These are phyloP conservation scores for Puccinellia tenuiflora DNA, from an alignment of 176 grass and related monocot genomes.

Conservation along the genomic window DNA sequence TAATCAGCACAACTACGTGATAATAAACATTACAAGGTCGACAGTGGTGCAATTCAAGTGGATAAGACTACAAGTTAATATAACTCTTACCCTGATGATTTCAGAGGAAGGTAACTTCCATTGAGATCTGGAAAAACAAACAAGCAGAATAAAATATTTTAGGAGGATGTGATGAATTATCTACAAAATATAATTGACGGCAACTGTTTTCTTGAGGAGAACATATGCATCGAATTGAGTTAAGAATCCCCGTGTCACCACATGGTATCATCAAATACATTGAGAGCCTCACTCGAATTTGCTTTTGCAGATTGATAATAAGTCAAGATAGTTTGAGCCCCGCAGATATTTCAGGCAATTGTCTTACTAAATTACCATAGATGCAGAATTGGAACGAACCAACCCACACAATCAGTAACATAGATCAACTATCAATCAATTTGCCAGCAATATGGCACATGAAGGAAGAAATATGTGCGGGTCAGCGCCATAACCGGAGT, in stretches of 20 bases:
- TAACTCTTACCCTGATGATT: conserved; percentile 54
- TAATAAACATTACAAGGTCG: conserved; percentile 10
- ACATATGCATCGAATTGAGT: not conserved
- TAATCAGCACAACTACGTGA: conserved; percentile 11
- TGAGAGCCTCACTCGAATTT: not conserved
- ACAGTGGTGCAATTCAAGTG: not conserved
- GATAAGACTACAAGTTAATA: not conserved
- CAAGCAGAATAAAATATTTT: not conserved
- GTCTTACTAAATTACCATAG: not conserved
- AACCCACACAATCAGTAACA: not conserved
- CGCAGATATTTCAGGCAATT: not conserved
- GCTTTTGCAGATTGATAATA: no score
- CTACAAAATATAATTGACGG: not conserved
- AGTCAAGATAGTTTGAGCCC: not conserved
- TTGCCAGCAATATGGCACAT: not conserved
- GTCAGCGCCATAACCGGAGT: not conserved
- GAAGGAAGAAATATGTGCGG: not conserved
- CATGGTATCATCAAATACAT: not conserved
- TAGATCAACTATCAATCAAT: not conserved
- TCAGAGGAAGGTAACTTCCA: conserved; percentile 59
- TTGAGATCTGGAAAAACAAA: conserved; percentile 45
- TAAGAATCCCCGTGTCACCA: not conserved
- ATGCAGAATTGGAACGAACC: not conserved
- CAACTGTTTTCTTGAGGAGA: not conserved
- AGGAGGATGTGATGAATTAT: conserved; percentile 16